phyloP scores from a whole-genome alignment of 1,284 basidiomycete species.

The Austropuccinia psidii region DNA sequence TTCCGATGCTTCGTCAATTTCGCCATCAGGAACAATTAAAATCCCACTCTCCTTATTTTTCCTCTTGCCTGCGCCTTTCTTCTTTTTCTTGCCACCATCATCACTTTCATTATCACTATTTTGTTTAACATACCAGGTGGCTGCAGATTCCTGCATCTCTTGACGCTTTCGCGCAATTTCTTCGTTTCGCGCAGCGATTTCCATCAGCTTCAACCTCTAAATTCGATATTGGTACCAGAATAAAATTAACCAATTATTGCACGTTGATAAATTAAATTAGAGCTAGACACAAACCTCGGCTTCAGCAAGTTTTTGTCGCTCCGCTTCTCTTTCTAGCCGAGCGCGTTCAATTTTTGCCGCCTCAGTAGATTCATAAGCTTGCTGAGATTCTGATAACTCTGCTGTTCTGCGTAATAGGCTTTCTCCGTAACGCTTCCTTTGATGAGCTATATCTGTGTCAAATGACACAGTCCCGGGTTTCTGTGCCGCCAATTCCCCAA shows the following conservation, averaged over 20 bases:
- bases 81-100: constrained; percentile 34
- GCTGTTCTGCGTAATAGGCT: constrained; percentile 69
- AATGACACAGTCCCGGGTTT: constrained; percentile 67
- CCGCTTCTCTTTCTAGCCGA: constrained; percentile 29
- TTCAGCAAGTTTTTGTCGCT: constrained; percentile 27
- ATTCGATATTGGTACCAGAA: background rate
- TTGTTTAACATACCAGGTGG: constrained; percentile 30
- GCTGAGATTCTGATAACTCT: constrained; percentile 60
- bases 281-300: constrained; percentile 18
- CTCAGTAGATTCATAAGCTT: constrained; percentile 64
- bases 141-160: constrained; percentile 35
- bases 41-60: constrained; percentile 48
- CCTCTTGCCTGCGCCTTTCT: constrained; percentile 50
- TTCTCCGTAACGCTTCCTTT: constrained; percentile 77
- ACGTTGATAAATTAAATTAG: background rate
- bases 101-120: constrained; percentile 29
- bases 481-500: constrained; percentile 69
- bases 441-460: constrained; percentile 72
- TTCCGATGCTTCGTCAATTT: constrained; percentile 23
- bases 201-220: constrained; percentile 19
- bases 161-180: constrained; percentile 32
- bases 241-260: background rate
- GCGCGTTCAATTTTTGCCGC: constrained; percentile 52
- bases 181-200: constrained; percentile 26
- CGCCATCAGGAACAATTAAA: constrained; percentile 25